phyloP scores from a whole-genome alignment of 805 yeast genomes.

The Yarrowia keelungensis region DNA sequence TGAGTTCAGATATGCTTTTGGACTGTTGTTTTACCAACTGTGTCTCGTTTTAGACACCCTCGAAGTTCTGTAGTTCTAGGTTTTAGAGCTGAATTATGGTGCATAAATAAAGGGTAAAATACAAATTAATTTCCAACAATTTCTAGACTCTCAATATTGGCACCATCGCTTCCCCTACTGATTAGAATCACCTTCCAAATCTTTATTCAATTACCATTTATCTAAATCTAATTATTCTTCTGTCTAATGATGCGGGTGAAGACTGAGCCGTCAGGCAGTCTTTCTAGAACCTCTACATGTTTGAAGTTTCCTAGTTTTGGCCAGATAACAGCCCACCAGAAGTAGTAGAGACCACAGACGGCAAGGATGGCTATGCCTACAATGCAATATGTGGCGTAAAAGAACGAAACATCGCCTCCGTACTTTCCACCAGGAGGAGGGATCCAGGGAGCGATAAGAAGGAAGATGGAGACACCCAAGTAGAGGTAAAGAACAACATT shows the following conservation, averaged over 20 bases:
- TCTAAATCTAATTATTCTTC: slow-evolving; percentile 3
- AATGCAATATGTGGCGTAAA: slow-evolving; percentile 29
- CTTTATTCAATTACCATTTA: background rate
- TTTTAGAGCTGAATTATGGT: no score
- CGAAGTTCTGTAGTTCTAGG: no score
- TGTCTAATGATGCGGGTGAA: slow-evolving; percentile 8
- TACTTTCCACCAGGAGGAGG: slow-evolving; percentile 31
- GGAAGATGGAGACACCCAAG: slow-evolving; percentile 9
- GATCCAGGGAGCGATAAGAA: slow-evolving; percentile 32
- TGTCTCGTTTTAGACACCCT: no score
- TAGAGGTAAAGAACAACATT: slow-evolving; percentile 7
- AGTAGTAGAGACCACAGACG: slow-evolving; percentile 28
- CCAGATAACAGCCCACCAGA: slow-evolving; percentile 30
- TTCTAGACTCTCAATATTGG: no score
- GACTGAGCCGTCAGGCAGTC: slow-evolving; percentile 4
- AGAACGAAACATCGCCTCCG: slow-evolving; percentile 32
- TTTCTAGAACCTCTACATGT: slow-evolving; percentile 16
- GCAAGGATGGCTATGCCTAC: slow-evolving; percentile 22
- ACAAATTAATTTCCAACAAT: no score
- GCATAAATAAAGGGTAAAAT: no score
- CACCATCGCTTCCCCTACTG: no score
- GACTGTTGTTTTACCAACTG: no score
- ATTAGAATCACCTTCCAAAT: background rate
- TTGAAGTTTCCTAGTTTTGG: slow-evolving; percentile 17
- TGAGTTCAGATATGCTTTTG: no score